Conservation (phyloP, 1,284 basidiomycete genomes). For the Ganoderma sinense region DNA sequence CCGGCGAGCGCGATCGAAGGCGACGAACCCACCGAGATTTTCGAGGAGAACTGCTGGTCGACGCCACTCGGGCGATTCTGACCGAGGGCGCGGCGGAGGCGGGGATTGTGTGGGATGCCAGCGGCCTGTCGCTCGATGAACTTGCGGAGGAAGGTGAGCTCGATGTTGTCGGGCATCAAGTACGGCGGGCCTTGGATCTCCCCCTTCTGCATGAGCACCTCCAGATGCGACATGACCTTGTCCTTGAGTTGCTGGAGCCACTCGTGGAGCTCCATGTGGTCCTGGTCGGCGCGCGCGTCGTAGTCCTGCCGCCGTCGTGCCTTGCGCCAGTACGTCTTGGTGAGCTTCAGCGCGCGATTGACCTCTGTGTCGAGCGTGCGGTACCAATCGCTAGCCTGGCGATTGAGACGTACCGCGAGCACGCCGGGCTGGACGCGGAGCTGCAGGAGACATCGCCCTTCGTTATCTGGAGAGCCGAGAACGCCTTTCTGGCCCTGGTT, state of each 20-base stretch:
- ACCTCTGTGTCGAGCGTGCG: conserved; percentile 77
- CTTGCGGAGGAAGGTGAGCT: conserved; percentile 77
- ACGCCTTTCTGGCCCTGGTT: conserved; percentile 85
- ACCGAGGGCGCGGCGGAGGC: conserved; percentile 57
- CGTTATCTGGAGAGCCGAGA: conserved; percentile 69
- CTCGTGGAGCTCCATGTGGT: conserved; percentile 85
- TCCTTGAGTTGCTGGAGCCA: conserved; percentile 86
- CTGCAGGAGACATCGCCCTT: conserved; percentile 75
- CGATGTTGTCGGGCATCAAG: conserved; percentile 77
- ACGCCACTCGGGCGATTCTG: conserved; percentile 32
- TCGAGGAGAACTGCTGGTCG: conserved; percentile 32
- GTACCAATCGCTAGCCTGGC: conserved; percentile 81
- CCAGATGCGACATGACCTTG: conserved; percentile 85
- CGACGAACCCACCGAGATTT: conserved; percentile 32
- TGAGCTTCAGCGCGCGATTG: conserved; percentile 78
- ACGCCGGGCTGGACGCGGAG: conserved; percentile 83
- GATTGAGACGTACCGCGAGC: conserved; percentile 74
- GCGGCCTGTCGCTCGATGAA: conserved; percentile 79
- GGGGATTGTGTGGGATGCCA: conserved; percentile 78
- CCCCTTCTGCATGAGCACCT: conserved; percentile 84
- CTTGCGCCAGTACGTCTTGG: conserved; percentile 85
- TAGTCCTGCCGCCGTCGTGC: conserved; percentile 80
- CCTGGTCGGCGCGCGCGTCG: conserved; percentile 81
- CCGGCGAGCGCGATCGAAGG: conserved; percentile 32
- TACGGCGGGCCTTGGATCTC: conserved; percentile 84